phyloP scores from a whole-genome alignment of 164 flowering plant genomes.

The Magnolia kwangsiensis region DNA sequence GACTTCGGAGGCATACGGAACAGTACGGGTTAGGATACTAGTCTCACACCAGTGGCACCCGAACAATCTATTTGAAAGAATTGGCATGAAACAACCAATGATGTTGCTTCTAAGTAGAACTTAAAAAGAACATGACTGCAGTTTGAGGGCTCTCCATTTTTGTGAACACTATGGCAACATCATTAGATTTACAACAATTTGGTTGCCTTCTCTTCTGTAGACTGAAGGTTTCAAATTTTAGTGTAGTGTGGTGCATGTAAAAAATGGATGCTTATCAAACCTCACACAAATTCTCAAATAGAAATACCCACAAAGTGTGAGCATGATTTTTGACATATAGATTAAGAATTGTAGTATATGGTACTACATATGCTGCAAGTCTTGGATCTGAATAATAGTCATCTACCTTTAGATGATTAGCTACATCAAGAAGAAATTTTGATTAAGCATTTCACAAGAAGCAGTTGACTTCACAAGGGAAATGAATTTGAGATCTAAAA shows the following conservation, averaged over 20 bases:
- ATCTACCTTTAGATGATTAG: conserved; percentile 88
- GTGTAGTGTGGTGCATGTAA: too few species aligned
- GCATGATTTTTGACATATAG: too few species aligned
- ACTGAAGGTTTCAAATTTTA: neutral
- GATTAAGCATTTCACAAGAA: neutral
- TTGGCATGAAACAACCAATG: neutral
- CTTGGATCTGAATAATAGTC: conserved; percentile 87
- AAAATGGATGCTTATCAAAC: too few species aligned
- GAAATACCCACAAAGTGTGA: too few species aligned
- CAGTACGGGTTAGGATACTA: too few species aligned
- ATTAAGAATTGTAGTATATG: conserved; percentile 50
- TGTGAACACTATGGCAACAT: neutral
- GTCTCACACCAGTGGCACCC: too few species aligned
- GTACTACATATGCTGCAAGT: conserved; percentile 93
- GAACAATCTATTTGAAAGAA: neutral
- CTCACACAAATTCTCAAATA: too few species aligned
- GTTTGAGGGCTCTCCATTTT: neutral
- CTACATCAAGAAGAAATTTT: conserved; percentile 28
- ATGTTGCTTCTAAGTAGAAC: neutral
- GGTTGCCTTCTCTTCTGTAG: neutral
- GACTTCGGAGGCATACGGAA: too few species aligned
- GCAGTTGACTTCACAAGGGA: neutral
- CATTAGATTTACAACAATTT: neutral
- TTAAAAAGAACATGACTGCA: neutral
- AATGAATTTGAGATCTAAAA: neutral